Percentiles rank a stretch among this genome's conserved stretches.
These are phyloP conservation scores for Metschnikowia rubicola DNA, from an alignment of 805 yeast species.

Conservation along the genomic window DNA sequence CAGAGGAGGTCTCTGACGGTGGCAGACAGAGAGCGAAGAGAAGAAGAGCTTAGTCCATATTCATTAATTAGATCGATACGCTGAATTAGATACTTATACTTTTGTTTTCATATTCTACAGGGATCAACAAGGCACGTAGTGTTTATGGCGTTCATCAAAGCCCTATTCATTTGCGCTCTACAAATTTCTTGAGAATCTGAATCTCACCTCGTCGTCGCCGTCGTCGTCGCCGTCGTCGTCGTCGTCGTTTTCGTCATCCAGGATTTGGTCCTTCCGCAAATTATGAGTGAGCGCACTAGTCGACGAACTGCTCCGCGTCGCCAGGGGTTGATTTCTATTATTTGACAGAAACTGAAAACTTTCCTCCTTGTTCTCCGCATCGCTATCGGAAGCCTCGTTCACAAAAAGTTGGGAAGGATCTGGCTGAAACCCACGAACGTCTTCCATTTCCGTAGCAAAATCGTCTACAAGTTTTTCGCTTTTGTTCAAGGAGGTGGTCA, in stretches of 20 bases:
- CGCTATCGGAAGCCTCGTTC: slow-evolving; percentile 8
- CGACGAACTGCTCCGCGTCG: neutral
- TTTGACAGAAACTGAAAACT: slow-evolving; percentile 9
- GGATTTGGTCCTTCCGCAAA: neutral
- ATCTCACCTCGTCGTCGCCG: slow-evolving; percentile 10
- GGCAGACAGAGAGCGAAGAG: slow-evolving; percentile 1
- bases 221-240: slow-evolving; percentile 9
- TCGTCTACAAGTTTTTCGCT: slow-evolving; percentile 3
- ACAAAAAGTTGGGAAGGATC: slow-evolving; percentile 15
- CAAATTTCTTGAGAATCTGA: slow-evolving; percentile 12
- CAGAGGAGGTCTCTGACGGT: slow-evolving; percentile 13
- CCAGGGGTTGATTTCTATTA: neutral
- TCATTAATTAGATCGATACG: neutral
- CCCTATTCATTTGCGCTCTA: neutral
- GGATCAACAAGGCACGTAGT: too few relatives aligned
- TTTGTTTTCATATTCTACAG: too few relatives aligned
- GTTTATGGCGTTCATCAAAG: too few relatives aligned
- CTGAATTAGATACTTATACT: too few relatives aligned
- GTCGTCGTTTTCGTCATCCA: slow-evolving; percentile 2
- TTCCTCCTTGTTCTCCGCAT: slow-evolving; percentile 1
- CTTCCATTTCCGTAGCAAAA: slow-evolving; percentile 14
- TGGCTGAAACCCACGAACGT: slow-evolving; percentile 17
- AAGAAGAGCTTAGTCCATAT: neutral
- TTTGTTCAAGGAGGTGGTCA: neutral
- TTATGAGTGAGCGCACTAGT: neutral